Evolutionary conservation across 768 basidiomycete species (phyloP).

Genomic region (Lentinula edodes): DNA sequence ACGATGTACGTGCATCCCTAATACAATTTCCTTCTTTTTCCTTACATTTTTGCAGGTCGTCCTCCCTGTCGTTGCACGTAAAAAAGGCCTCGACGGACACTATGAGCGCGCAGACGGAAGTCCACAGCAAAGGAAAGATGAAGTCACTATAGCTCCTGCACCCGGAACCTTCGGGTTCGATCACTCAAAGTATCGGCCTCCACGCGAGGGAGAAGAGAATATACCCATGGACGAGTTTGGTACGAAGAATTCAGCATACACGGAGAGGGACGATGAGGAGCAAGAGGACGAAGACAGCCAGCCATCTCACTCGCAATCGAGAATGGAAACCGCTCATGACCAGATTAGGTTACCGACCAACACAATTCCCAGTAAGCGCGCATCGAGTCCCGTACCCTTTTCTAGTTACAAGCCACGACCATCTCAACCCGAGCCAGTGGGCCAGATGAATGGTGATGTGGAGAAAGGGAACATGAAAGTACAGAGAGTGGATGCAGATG

Average conservation of each 20-base stretch:
- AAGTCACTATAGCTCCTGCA: slow-evolving; percentile 52
- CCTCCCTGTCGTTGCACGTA: slow-evolving; percentile 77
- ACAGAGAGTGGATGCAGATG: slow-evolving; percentile 29
- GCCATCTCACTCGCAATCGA: slow-evolving; percentile 13
- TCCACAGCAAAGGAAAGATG: slow-evolving; percentile 43
- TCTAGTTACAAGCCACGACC: slow-evolving; percentile 45
- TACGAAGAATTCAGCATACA: slow-evolving; percentile 19
- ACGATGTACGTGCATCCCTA: slow-evolving; percentile 50
- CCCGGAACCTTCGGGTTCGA: slow-evolving; percentile 83
- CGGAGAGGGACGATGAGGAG: slow-evolving; percentile 14
- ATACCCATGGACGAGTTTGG: slow-evolving; percentile 71
- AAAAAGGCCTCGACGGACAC: slow-evolving; percentile 69
- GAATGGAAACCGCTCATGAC: slow-evolving; percentile 18
- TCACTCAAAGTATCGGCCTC: slow-evolving; percentile 59
- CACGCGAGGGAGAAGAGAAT: slow-evolving; percentile 31
- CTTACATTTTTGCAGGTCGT: slow-evolving; percentile 52
- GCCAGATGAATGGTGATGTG: slow-evolving; percentile 20
- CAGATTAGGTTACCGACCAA: slow-evolving; percentile 17
- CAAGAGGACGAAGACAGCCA: slow-evolving; percentile 10
- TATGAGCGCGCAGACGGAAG: slow-evolving; percentile 70
- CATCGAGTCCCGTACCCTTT: slow-evolving; percentile 50
- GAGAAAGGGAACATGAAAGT: slow-evolving; percentile 15
- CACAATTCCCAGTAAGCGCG: slow-evolving; percentile 13
- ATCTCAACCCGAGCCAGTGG: slow-evolving; percentile 17
- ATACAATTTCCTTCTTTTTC: background rate